Conservation (phyloP, 345 rosid species). For the Cardamine resedifolia region DNA sequence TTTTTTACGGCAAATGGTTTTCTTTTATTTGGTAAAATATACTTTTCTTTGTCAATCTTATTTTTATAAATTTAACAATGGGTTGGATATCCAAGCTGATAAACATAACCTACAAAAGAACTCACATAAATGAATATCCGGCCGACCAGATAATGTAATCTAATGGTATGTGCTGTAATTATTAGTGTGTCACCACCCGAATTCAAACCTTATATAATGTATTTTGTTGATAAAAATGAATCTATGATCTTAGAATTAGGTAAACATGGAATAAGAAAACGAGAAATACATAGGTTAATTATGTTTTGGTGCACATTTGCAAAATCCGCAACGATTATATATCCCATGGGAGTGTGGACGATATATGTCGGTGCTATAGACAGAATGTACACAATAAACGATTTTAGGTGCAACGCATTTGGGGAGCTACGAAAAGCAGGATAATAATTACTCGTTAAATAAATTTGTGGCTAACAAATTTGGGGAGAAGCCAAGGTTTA, state of each 20-base stretch:
- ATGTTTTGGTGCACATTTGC: background rate
- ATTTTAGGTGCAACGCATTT: background rate
- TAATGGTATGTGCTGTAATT: background rate
- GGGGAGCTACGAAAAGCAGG: background rate
- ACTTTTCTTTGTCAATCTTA: background rate
- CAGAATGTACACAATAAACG: background rate
- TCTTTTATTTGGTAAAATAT: background rate
- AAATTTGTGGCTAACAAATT: background rate
- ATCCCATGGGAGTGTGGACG: background rate
- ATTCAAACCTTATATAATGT: background rate
- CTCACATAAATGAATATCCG: background rate
- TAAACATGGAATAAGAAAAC: background rate
- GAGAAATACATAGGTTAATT: background rate
- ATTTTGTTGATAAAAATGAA: background rate
- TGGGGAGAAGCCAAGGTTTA: background rate
- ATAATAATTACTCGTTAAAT: background rate
- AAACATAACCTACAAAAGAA: too few relatives aligned
- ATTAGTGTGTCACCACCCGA: background rate
- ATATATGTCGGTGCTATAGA: conserved; percentile 22
- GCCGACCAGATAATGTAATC: background rate
- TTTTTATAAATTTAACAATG: background rate
- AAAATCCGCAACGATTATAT: background rate
- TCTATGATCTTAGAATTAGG: background rate
- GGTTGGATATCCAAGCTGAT: background rate
- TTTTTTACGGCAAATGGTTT: too few relatives aligned